These are phyloP conservation scores for Cyclocybe aegerita DNA, from an alignment of 768 basidiomycete species.

Conservation along the genomic window DNA sequence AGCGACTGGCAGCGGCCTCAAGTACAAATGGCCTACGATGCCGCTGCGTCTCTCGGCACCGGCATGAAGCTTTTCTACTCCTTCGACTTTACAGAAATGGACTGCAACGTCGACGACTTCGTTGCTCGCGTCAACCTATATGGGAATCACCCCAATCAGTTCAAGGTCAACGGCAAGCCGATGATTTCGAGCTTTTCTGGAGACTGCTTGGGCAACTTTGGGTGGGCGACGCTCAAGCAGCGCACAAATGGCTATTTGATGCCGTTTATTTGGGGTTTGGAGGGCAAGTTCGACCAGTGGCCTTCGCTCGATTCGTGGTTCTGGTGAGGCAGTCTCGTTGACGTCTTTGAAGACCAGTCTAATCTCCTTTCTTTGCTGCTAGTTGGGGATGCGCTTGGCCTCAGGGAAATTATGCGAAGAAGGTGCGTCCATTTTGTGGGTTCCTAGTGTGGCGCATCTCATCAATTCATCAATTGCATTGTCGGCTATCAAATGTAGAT, in stretches of 20 bases:
- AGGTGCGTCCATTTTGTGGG: slow-evolving; percentile 25
- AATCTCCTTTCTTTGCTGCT: not conserved
- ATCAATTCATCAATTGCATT: not conserved
- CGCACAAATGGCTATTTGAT: slow-evolving; percentile 45
- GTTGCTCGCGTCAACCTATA: slow-evolving; percentile 47
- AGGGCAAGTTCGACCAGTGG: slow-evolving; percentile 45
- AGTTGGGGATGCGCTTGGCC: slow-evolving; percentile 71
- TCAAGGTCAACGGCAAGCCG: slow-evolving; percentile 49
- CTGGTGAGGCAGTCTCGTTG: slow-evolving; percentile 31
- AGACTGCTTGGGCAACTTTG: slow-evolving; percentile 54
- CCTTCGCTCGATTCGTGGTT: slow-evolving; percentile 49
- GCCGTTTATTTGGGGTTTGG: slow-evolving; percentile 58
- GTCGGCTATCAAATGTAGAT: slow-evolving; percentile 25
- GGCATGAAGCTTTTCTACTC: slow-evolving; percentile 57
- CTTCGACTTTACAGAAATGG: slow-evolving; percentile 54
- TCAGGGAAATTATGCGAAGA: slow-evolving; percentile 41
- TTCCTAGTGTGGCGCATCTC: not conserved
- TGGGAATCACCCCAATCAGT: slow-evolving; percentile 51
- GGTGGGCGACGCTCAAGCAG: slow-evolving; percentile 47
- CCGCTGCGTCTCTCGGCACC: slow-evolving; percentile 39
- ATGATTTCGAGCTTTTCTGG: slow-evolving; percentile 65
- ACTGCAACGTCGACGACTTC: slow-evolving; percentile 42
- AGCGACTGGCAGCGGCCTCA: slow-evolving; percentile 51
- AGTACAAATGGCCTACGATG: slow-evolving; percentile 49
- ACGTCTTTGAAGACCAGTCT: not conserved